These are phyloP conservation scores for Coemansia sp. DNA, from an alignment of 192 early-diverging fungal genomes.

Conservation along the genomic window DNA sequence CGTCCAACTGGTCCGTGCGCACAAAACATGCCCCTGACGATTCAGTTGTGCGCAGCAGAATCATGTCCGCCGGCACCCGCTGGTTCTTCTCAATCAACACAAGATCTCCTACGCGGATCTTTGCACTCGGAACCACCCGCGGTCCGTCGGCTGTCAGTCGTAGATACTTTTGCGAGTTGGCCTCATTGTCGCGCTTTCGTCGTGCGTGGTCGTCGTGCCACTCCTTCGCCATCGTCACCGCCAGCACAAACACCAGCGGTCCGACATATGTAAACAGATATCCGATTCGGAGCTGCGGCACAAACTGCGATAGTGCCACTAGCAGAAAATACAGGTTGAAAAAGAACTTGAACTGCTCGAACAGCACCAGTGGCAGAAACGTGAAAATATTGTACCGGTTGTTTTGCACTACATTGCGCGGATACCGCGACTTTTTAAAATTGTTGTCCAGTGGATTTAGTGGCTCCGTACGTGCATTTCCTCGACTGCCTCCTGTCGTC, in stretches of 20 bases:
- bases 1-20: constrained; percentile 94
- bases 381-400: constrained; percentile 83
- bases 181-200: constrained; percentile 78
- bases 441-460: constrained; percentile 46
- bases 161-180: constrained; percentile 82
- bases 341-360: constrained; percentile 91
- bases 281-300: constrained; percentile 77
- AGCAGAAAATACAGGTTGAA: constrained; percentile 91
- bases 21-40: constrained; percentile 87
- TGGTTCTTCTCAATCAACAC: constrained; percentile 84
- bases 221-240: constrained; percentile 91
- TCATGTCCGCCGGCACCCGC: constrained; percentile 88
- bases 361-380: constrained; percentile 78
- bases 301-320: constrained; percentile 89
- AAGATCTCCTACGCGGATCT: constrained; percentile 87
- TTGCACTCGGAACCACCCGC: constrained; percentile 70
- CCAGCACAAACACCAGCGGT: constrained; percentile 88
- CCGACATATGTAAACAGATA: constrained; percentile 90
- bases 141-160: constrained; percentile 61
- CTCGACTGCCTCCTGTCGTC: not conserved
- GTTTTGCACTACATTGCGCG: constrained; percentile 83
- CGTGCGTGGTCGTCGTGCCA: constrained; percentile 86
- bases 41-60: constrained; percentile 84
- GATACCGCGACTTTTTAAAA: constrained; percentile 52
- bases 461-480: constrained; percentile 36